Conservation (phyloP, 2,329 filamentous ascomycete species). For the Aspergillus fijiensis region DNA sequence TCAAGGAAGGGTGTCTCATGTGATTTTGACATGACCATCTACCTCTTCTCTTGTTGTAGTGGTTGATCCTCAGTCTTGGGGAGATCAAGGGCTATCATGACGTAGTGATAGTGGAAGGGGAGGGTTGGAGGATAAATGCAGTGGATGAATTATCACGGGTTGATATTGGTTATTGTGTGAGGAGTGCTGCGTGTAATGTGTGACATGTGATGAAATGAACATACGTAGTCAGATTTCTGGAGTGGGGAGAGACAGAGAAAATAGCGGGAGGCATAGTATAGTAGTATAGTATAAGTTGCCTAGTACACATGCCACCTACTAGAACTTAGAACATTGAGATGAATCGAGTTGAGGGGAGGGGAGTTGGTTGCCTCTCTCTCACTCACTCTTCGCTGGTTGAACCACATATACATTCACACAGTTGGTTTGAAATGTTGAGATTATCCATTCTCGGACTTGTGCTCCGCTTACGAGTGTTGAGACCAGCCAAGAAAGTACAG, state of each 20-base stretch:
- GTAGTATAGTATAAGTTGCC: not conserved
- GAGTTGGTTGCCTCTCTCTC: too few species aligned
- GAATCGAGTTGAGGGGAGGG: not conserved
- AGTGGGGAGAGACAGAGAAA: not conserved
- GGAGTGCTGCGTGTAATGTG: not conserved
- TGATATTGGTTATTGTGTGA: not conserved
- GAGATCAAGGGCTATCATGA: not conserved
- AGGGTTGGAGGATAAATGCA: too few species aligned
- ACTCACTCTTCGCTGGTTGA: too few species aligned
- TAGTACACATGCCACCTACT: not conserved
- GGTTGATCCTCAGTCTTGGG: too few species aligned
- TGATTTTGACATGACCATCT: slow-evolving; percentile 16
- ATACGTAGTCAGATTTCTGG: not conserved
- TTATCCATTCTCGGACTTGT: not conserved
- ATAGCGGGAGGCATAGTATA: not conserved
- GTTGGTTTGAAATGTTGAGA: too few species aligned
- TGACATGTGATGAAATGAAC: not conserved
- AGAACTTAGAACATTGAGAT: not conserved
- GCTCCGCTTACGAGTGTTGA: not conserved
- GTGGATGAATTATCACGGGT: too few species aligned
- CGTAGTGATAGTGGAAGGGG: not conserved
- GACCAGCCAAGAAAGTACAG: not conserved
- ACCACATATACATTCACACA: too few species aligned
- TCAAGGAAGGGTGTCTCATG: slow-evolving; percentile 52
- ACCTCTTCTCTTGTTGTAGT: too few species aligned